Percentiles rank a stretch among this genome's conserved stretches.
Evolutionary conservation across 192 early-diverging fungal genomes (phyloP).

Genomic region (Diversispora eburnea): DNA sequence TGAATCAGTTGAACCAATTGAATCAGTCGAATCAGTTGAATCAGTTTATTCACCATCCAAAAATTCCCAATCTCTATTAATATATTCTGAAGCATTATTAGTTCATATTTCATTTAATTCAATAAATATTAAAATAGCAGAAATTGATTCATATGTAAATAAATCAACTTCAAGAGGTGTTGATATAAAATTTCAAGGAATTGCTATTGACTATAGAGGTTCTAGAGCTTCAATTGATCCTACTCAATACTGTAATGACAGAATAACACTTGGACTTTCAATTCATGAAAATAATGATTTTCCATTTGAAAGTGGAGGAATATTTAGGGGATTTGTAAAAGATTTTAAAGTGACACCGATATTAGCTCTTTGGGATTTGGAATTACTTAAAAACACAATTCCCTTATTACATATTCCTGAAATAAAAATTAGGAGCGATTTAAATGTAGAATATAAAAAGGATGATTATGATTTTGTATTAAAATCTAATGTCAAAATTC

Average conservation of each 20-base stretch:
- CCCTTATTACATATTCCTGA: conserved; percentile 17
- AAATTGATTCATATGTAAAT: conserved; percentile 11
- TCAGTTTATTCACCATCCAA: background rate
- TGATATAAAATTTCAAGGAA: conserved; percentile 1
- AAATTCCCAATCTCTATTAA: background rate
- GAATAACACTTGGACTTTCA: conserved; percentile 2
- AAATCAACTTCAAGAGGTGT: conserved; percentile 18
- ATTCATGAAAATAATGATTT: background rate
- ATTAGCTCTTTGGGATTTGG: conserved; percentile 7
- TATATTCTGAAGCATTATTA: conserved; percentile 5
- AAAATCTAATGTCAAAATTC: conserved; percentile 1
- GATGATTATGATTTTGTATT: background rate
- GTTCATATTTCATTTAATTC: conserved; percentile 14
- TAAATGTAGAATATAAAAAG: background rate
- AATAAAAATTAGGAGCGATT: background rate
- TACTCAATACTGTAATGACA: background rate
- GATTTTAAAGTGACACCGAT: conserved; percentile 15
- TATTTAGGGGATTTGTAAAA: background rate
- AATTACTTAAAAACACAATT: conserved; percentile 5
- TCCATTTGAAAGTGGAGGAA: conserved; percentile 10
- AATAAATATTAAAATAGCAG: conserved; percentile 12
- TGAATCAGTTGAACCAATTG: too few species aligned
- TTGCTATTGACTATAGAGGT: conserved; percentile 18
- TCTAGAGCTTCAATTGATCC: conserved; percentile 20
- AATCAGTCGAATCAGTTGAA: background rate